These are phyloP conservation scores for Vickermania ingenoplastis DNA, from an alignment of 208 protist species.

Conservation along the genomic window DNA sequence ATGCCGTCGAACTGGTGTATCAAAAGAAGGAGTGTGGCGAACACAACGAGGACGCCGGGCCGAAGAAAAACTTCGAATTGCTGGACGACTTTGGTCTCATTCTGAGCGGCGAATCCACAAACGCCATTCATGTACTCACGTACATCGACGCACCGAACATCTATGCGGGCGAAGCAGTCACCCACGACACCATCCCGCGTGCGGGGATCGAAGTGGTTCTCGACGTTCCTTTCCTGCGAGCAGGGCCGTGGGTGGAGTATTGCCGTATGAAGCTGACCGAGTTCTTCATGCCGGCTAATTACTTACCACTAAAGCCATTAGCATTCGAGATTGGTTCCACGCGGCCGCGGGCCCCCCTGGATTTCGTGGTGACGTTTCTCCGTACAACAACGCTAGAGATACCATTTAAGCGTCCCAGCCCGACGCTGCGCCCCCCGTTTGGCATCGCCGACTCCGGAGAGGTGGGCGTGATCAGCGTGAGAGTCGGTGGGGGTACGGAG, in stretches of 20 bases:
- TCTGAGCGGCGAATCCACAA: constrained; percentile 53
- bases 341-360: constrained; percentile 64
- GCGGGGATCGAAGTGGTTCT: constrained; percentile 73
- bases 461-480: constrained; percentile 46
- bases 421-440: constrained; percentile 71
- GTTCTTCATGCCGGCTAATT: constrained; percentile 74
- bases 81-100: constrained; percentile 72
- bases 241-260: constrained; percentile 81
- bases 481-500: constrained; percentile 55
- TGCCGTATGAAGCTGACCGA: constrained; percentile 66
- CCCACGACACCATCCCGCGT: constrained; percentile 41
- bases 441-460: constrained; percentile 66
- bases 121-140: constrained; percentile 55
- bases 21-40: constrained; percentile 3
- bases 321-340: constrained; percentile 54
- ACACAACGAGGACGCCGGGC: constrained; percentile 10
- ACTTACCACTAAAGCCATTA: constrained; percentile 46
- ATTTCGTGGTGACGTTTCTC: constrained; percentile 70
- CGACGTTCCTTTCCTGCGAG: constrained; percentile 49
- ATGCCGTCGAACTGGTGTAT: constrained; percentile 44
- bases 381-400: constrained; percentile 50
- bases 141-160: constrained; percentile 79
- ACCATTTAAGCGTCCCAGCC: constrained; percentile 69
- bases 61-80: constrained; percentile 26
- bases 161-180: constrained; percentile 61